A percentile compares a stretch with the other conserved stretches of the same genome.
These are phyloP conservation scores for Diutina scorzettiae DNA, from an alignment of 1,139 yeast genomes.

Conservation along the genomic window DNA sequence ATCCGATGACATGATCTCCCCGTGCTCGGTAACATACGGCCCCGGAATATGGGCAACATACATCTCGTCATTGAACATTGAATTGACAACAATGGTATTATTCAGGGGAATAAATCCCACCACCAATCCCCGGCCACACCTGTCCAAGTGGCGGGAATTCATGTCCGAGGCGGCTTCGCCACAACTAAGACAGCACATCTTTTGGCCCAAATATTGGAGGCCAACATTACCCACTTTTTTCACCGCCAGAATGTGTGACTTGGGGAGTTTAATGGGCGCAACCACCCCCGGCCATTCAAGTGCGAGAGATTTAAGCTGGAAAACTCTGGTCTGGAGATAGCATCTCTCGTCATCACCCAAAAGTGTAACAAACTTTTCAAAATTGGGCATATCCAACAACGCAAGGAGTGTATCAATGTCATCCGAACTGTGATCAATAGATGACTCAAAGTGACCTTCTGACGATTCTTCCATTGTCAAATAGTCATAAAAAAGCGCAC, in stretches of 20 bases:
- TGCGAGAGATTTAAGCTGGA: neutral
- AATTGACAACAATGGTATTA: neutral
- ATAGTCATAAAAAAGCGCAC: neutral
- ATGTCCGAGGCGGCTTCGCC: neutral
- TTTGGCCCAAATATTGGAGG: neutral
- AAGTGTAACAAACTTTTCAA: neutral
- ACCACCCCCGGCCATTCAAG: neutral
- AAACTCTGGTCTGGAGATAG: neutral
- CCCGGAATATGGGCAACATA: slow-evolving; percentile 1
- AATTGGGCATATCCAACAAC: neutral
- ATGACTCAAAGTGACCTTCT: slow-evolving; percentile 1
- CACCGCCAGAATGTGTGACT: neutral
- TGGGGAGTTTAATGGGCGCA: neutral
- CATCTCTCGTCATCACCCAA: neutral
- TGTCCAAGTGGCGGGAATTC: neutral
- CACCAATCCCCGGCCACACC: neutral
- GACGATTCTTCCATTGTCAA: neutral
- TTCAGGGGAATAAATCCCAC: neutral
- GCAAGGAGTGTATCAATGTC: neutral
- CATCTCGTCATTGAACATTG: neutral
- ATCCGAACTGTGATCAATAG: neutral
- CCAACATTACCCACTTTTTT: neutral
- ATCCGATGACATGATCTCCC: neutral
- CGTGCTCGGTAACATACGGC: slow-evolving; percentile 1
- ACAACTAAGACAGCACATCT: neutral